Evolutionary conservation across 371 early-diverging fungal species (phyloP).

Genomic region (Mycotypha africana): DNA sequence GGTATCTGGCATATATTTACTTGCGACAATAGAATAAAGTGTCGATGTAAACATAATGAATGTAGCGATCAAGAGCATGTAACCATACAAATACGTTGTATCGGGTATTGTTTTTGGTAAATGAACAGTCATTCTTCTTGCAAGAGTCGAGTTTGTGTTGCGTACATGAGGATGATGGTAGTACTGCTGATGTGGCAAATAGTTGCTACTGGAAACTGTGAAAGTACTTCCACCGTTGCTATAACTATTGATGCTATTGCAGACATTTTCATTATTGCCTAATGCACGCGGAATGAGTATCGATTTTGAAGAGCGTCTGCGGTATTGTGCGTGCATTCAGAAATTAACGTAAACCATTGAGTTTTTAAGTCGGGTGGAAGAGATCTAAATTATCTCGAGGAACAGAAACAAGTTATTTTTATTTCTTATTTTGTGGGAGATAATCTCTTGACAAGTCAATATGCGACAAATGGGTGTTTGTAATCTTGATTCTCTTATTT

Average conservation of each 20-base stretch:
- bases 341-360: neutral
- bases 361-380: too few relatives aligned
- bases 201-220: too few relatives aligned
- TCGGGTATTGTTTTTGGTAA: constrained; percentile 54
- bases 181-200: too few relatives aligned
- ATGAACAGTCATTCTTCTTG: constrained; percentile 42
- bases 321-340: constrained; percentile 17
- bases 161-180: neutral
- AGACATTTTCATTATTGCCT: neutral
- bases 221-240: too few relatives aligned
- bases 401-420: constrained; percentile 5
- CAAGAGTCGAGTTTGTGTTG: constrained; percentile 16
- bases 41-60: constrained; percentile 53
- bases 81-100: constrained; percentile 68
- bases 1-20: constrained; percentile 69
- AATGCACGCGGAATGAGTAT: constrained; percentile 10
- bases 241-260: too few relatives aligned
- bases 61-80: constrained; percentile 56
- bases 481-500: constrained; percentile 76
- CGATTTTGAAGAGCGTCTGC: constrained; percentile 17
- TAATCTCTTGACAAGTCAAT: constrained; percentile 81
- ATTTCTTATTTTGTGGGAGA: constrained; percentile 38
- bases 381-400: too few relatives aligned
- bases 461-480: constrained; percentile 81
- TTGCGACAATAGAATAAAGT: constrained; percentile 66